Evolutionary conservation across 2,329 filamentous ascomycete genomes (phyloP), one percentile per base, ranked within the genome.

Genomic region (Samsoniella hepiali): DNA sequence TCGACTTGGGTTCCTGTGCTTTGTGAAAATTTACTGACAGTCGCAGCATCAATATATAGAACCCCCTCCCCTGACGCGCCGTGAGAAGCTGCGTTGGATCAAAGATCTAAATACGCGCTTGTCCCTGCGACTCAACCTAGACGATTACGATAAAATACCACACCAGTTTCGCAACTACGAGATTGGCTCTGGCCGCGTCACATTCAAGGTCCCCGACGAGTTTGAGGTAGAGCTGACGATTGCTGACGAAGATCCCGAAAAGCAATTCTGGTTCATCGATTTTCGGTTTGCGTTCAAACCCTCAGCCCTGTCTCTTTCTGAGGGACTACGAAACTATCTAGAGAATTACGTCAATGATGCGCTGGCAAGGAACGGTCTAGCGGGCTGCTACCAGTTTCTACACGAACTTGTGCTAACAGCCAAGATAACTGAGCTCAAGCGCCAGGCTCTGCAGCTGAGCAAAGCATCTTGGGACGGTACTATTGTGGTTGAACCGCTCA

Each of bases 191-290:
- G 95, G 96, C n/a, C 87, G 94, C 56, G 94, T 91, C 7, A 98
- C 93, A 0, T 99, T 99, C 74, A 84, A 81, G 54, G 90, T 98
- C 1, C 79, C 85, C 3, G 85, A 86, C 60, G 94, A 98, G 74
- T 97, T 97, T 70, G 94, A 98, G 74, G 86, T 98, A 27, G 95
- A 98, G 72, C 83, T 99, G 58, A 93, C 93, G 1, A 90, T 98
- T 66, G 91, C 91, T 22, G 90, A 93, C 68, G 93, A 98, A 72
- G 89, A 95, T 67, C 85, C 88, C 22, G 81, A 87, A 38, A 89
- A 90, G 61, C 93, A 96, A 70, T 96, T 96, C 72, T 97, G 90
- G 82, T 97, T 98, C 72, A 91, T 98, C 66, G 93, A 98, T 74
- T 88, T 98, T 70, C 87, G 93, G 64, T 93, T 96, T 69, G 79